These are phyloP conservation scores for Clitopilus passeckerianus DNA, from an alignment of 768 basidiomycete genomes.

Conservation along the genomic window DNA sequence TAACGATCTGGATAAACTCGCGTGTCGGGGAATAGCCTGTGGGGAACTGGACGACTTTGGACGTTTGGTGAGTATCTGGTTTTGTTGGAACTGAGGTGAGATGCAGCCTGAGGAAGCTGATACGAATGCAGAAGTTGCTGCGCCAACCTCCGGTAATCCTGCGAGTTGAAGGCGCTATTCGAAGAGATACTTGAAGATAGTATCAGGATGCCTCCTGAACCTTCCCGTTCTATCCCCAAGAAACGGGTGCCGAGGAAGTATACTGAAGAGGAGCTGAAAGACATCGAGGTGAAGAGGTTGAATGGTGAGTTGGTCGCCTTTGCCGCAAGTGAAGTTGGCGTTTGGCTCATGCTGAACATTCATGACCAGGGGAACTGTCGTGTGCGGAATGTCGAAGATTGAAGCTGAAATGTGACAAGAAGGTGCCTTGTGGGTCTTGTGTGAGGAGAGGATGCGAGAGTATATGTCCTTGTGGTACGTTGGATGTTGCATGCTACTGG, in stretches of 20 bases:
- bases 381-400: constrained; percentile 49
- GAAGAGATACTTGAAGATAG: not conserved
- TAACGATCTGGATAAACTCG: too few relatives aligned
- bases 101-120: too few relatives aligned
- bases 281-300: constrained; percentile 46
- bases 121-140: too few relatives aligned
- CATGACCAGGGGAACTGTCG: constrained; percentile 40
- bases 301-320: constrained; percentile 25
- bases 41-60: too few relatives aligned
- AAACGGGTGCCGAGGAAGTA: constrained; percentile 19
- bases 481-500: not conserved
- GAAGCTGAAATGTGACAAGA: constrained; percentile 50
- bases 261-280: constrained; percentile 47
- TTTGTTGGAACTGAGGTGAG: too few relatives aligned
- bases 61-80: too few relatives aligned
- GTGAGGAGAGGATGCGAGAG: constrained; percentile 56
- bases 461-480: constrained; percentile 56
- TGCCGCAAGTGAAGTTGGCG: constrained; percentile 2
- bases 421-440: constrained; percentile 46
- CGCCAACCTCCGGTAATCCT: too few relatives aligned
- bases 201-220: not conserved
- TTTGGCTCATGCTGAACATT: not conserved
- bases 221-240: not conserved
- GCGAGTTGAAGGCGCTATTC: too few relatives aligned
- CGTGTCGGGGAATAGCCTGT: too few relatives aligned